These are phyloP conservation scores for Rhodamnia rubescens DNA, from an alignment of 345 rosid genomes.

Conservation along the genomic window DNA sequence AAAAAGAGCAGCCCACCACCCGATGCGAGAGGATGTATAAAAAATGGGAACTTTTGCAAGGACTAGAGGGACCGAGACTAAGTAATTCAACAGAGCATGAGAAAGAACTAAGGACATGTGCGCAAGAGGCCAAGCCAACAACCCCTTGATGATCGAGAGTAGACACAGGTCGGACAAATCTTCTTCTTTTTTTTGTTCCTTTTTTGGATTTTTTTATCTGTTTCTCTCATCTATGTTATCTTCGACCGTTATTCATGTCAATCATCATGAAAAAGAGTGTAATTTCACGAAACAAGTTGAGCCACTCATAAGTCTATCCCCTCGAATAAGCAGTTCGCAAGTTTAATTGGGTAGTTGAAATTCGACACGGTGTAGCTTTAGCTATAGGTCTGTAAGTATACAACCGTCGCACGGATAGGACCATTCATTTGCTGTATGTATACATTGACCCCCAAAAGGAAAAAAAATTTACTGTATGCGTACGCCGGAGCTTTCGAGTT, in stretches of 20 bases:
- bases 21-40: background rate
- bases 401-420: background rate
- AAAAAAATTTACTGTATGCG: background rate
- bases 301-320: background rate
- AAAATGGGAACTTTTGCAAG: background rate
- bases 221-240: background rate
- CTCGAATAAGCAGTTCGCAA: background rate
- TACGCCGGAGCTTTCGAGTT: background rate
- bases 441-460: too few species aligned
- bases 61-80: background rate
- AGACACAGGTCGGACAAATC: too few species aligned
- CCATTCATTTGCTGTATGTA: background rate
- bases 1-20: background rate
- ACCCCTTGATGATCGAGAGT: background rate
- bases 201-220: background rate
- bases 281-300: background rate
- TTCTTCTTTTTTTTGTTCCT: too few species aligned
- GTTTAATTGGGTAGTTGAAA: background rate
- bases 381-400: background rate
- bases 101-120: background rate
- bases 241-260: background rate
- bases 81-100: background rate
- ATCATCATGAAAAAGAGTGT: background rate
- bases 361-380: background rate
- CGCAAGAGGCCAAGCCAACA: background rate